Base-by-base conservation (phyloP, 2,329 filamentous ascomycete genomes). In the Aspergillaceae sp. region DNA sequence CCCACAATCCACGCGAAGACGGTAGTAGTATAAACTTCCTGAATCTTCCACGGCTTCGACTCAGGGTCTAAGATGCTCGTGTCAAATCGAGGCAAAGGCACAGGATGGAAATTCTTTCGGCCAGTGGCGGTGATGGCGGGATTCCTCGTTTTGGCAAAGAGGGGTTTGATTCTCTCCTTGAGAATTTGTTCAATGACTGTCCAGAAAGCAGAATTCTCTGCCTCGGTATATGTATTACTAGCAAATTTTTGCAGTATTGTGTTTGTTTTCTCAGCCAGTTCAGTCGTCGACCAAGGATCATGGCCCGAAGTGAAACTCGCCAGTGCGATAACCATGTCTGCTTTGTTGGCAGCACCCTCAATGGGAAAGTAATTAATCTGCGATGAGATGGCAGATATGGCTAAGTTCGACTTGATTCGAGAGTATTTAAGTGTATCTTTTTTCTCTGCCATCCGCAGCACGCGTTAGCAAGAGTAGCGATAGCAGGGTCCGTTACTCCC, bases 61-160 rank as follows among this genome's bases (percentile, higher is more conserved):
- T 64, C 59, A 7, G 61, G 60, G 40, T 69, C 65, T 43, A 68
- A 53, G 2, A 60, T 41, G 26, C 57, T 63, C 6, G 55, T 55
- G 34, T 69, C 66, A 48, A 69, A 70, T 29, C 61, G 61, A 8
- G 62, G 57, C 19, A 61, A 47, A 28, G 66, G 60, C 10, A 64
- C 49, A 8, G 67, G 65, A 46, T 72, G 64, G 40, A 69, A 58
- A 43, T 69, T 67, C 56, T 72, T 73, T 34, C 70, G 67, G 7
- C 70, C 70, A 10, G 64, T 63, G 7, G 62, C 56, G 4, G 70
- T 72, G 43, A 73, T 65, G 2, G 65, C 60, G 4, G 67, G 63
- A 44, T 68, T 71, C 43, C 62, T 67, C 4, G 62, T 62, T 40
- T 63, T 67, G 4, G 62, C 64, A 45, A 73, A 73, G 7, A 71